Evolutionary conservation across 148 eudicot species (phyloP).

Genomic region (Vaccinium myrtillus): DNA sequence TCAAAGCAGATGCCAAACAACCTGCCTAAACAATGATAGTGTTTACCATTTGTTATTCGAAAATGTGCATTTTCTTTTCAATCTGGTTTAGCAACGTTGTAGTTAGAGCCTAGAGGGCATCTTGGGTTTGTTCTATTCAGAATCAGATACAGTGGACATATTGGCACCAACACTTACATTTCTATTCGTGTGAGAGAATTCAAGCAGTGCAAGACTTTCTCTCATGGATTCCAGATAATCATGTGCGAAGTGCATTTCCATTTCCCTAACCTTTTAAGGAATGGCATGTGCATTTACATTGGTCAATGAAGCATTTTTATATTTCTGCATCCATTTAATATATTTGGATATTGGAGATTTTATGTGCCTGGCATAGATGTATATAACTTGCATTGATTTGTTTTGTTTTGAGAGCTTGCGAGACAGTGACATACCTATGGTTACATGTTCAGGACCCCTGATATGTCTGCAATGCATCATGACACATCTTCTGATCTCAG

Average conservation of each 20-base stretch:
- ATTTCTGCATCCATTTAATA: not conserved
- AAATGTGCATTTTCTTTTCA: slow-evolving; percentile 4
- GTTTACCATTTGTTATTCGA: not conserved
- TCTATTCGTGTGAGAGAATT: not conserved
- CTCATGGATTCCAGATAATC: not conserved
- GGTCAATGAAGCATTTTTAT: not conserved
- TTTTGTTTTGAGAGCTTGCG: not conserved
- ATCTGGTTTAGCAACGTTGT: not conserved
- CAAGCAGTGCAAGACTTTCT: not conserved
- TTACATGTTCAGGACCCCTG: slow-evolving; percentile 65
- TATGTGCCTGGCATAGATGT: slow-evolving; percentile 2
- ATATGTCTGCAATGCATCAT: slow-evolving; percentile 90
- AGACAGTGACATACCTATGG: slow-evolving; percentile 9
- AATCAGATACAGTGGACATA: not conserved
- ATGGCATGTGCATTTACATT: not conserved
- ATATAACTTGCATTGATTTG: not conserved
- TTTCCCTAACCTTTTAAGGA: not conserved
- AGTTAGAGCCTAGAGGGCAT: not conserved
- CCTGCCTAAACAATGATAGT: not conserved
- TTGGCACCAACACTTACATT: not conserved
- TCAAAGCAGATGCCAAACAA: not conserved
- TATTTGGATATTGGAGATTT: not conserved
- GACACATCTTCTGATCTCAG: slow-evolving; percentile 82
- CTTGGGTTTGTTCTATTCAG: not conserved
- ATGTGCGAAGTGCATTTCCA: not conserved